Evolutionary conservation across 73 alveolate species (phyloP).

Genomic region (Effrenium voratum): DNA sequence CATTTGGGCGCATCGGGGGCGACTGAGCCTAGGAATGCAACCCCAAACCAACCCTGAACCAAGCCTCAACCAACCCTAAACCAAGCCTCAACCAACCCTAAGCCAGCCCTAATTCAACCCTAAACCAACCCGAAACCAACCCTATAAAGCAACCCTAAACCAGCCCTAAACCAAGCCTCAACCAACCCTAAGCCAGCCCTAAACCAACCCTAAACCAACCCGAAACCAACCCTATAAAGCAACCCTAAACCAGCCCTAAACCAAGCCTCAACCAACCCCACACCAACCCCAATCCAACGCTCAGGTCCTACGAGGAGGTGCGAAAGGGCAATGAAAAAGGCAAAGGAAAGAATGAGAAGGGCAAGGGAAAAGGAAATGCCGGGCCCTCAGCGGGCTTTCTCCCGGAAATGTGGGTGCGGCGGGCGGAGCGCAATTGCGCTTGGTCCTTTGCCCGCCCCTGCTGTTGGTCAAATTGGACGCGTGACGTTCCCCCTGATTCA

Average conservation of each 20-base stretch:
- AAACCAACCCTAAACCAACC: background rate
- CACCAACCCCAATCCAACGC: too few relatives aligned
- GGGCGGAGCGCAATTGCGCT: too few relatives aligned
- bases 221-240: background rate
- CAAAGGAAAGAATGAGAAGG: constrained; percentile 58
- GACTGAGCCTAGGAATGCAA: too few relatives aligned
- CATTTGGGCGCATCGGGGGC: too few relatives aligned
- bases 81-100: too few relatives aligned
- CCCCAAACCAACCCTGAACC: too few relatives aligned
- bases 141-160: background rate
- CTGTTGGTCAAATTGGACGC: too few relatives aligned
- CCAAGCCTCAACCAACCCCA: background rate
- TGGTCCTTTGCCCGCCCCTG: too few relatives aligned
- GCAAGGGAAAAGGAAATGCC: constrained; percentile 38
- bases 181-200: background rate
- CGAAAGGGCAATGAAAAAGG: constrained; percentile 83
- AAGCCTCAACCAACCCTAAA: too few relatives aligned
- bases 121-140: background rate
- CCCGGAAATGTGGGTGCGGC: too few relatives aligned
- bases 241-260: background rate
- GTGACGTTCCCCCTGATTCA: too few relatives aligned
- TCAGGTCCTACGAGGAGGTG: constrained; percentile 79
- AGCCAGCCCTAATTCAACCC: too few relatives aligned
- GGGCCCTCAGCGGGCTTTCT: background rate
- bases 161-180: background rate